Evolutionary conservation across 306 rosid species (phyloP).

Genomic region (Corylus heterophylla): DNA sequence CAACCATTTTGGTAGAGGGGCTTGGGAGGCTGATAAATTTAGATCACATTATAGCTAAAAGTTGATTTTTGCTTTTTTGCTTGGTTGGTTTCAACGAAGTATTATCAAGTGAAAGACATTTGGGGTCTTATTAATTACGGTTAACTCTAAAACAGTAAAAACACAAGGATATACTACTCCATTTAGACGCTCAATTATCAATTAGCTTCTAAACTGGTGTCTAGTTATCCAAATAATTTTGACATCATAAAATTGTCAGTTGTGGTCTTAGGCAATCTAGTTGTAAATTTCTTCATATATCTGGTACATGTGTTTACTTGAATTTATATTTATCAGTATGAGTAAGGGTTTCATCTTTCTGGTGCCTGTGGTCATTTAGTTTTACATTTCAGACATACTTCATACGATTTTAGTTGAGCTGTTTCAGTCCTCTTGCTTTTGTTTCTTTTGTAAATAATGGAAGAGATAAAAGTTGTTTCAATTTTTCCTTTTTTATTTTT

Average conservation of each 20-base stretch:
- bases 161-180: background rate
- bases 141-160: background rate
- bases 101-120: background rate
- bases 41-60: background rate
- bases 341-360: background rate
- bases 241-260: background rate
- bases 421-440: too few relatives aligned
- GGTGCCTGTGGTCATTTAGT: background rate
- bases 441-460: too few relatives aligned
- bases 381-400: background rate
- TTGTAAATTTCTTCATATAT: background rate
- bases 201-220: background rate
- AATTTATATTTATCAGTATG: background rate
- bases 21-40: background rate
- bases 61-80: background rate
- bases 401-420: background rate
- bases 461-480: too few relatives aligned
- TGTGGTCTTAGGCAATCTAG: background rate
- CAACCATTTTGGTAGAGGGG: background rate
- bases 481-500: too few relatives aligned
- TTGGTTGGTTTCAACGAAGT: background rate
- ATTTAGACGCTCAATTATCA: background rate
- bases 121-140: background rate
- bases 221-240: background rate
- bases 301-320: background rate